A percentile compares a stretch with the other conserved stretches of the same genome.
Evolutionary conservation across 805 yeast genomes (phyloP).

Genomic region (Metschnikowia noctiluminum): DNA sequence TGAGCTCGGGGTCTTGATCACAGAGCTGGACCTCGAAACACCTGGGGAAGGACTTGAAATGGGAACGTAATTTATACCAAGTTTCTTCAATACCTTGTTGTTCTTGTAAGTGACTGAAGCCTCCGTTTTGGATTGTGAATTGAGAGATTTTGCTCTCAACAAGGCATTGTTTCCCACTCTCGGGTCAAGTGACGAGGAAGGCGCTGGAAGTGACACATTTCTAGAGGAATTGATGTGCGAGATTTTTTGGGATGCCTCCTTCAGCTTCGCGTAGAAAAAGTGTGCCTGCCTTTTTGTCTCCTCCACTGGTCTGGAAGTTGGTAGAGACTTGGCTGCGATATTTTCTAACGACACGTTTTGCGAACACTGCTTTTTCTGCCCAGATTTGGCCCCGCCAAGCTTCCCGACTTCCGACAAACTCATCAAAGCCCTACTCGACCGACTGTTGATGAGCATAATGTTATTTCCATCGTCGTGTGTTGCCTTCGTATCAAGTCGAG

Average conservation of each 20-base stretch:
- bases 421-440: constrained; percentile 14
- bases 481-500: constrained; percentile 5
- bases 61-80: constrained; percentile 32
- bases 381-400: neutral
- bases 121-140: constrained; percentile 22
- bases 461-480: constrained; percentile 11
- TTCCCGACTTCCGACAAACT: neutral
- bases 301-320: constrained; percentile 2
- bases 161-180: constrained; percentile 25
- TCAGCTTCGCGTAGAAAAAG: constrained; percentile 27
- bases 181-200: constrained; percentile 37
- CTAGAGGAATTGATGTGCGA: constrained; percentile 14
- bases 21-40: constrained; percentile 19
- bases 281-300: constrained; percentile 22
- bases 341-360: neutral
- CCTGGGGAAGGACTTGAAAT: constrained; percentile 12
- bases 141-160: constrained; percentile 36
- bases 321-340: too few species aligned
- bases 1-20: constrained; percentile 38
- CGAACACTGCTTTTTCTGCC: neutral
- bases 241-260: constrained; percentile 26
- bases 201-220: constrained; percentile 12
- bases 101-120: constrained; percentile 23
- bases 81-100: constrained; percentile 31
- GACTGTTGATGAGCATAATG: constrained; percentile 10